Base-by-base conservation (phyloP, 495 filamentous ascomycete species). In the Neurospora sp. region DNA sequence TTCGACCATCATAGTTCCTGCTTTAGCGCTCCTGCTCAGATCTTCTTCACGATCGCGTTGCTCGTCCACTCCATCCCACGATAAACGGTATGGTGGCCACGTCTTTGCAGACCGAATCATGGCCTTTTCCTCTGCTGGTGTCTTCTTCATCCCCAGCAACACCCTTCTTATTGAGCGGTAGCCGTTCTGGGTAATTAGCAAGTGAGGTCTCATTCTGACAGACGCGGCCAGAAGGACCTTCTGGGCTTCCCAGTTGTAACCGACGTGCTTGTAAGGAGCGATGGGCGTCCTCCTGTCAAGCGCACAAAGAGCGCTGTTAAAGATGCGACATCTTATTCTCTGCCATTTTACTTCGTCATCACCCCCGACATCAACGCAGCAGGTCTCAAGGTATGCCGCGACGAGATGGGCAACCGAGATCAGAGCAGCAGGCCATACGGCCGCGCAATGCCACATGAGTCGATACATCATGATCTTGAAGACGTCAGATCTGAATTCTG, bases 161-260 rank as follows among this genome's bases (percentile, higher is more conserved):
- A 86, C 84, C 44, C 73, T 39, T 35, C 83, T 79, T 39, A 86
- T 75, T 0, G 84, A 78, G 39, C 75, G 78, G 41, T 83, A 86
- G 70, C 82, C 79, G 3, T 74, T 71, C 69, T 77, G 73, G 66
- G 78, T 78, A 40, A 86, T 79, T 31, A 82, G 74, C 4, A 86
- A 71, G 5, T 78, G 80, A 2, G 75, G 82, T 6, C 82, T 74
- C 20, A 83, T 38, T 14, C 72, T 76, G 11, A 81, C 76, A 3
- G 84, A 83, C 72, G 84, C 75, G 5, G 73, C 74, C 38, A 86
- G 71, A 11, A 86, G 78, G 20, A 79, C 69, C 41, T 77, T 82
- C 41, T 86, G 85, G 1, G 84, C 84, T 31, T 82, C 78, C 85
- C 85, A 86, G 70, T 83, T 83, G 79, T 81, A 81, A 42, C 75